A percentile compares a stretch with the other conserved stretches of the same genome.
These are phyloP conservation scores for Phialophora expanda DNA, from an alignment of 2,329 filamentous ascomycete species.

Conservation along the genomic window DNA sequence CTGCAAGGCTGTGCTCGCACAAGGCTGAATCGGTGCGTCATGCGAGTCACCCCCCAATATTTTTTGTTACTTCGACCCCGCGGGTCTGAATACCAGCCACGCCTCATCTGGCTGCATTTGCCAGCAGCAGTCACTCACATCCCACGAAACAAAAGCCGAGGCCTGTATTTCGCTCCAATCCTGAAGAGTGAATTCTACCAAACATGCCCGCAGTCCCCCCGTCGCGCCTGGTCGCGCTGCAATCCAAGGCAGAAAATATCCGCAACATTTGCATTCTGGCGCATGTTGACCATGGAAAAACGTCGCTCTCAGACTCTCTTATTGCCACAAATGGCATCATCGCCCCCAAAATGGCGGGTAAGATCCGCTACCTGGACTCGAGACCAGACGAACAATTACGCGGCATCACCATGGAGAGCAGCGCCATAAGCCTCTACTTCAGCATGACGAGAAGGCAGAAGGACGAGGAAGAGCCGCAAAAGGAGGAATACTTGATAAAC, in stretches of 20 bases:
- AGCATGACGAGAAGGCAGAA: conserved; percentile 75
- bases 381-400: conserved; percentile 92
- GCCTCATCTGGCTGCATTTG: neutral
- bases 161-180: too few species aligned
- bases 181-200: neutral
- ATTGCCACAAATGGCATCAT: conserved; percentile 99
- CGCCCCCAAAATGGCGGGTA: conserved; percentile 93
- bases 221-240: conserved; percentile 87
- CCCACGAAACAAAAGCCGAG: neutral
- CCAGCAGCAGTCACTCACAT: neutral
- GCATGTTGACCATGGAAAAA: conserved; percentile 98
- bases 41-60: neutral
- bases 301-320: conserved; percentile 91
- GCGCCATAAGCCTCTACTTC: conserved; percentile 94
- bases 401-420: conserved; percentile 99
- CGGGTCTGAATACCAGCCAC: neutral
- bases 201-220: conserved; percentile 88
- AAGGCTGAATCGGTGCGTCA: neutral
- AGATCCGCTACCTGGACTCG: conserved; percentile 97
- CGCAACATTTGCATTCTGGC: conserved; percentile 97
- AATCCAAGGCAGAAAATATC: conserved; percentile 84
- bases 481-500: conserved; percentile 94
- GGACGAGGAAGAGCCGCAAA: conserved; percentile 70
- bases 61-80: neutral
- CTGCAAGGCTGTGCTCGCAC: neutral